Base-by-base conservation (phyloP, 2,329 filamentous ascomycete genomes). In the Colletotrichum euphorbiae region DNA sequence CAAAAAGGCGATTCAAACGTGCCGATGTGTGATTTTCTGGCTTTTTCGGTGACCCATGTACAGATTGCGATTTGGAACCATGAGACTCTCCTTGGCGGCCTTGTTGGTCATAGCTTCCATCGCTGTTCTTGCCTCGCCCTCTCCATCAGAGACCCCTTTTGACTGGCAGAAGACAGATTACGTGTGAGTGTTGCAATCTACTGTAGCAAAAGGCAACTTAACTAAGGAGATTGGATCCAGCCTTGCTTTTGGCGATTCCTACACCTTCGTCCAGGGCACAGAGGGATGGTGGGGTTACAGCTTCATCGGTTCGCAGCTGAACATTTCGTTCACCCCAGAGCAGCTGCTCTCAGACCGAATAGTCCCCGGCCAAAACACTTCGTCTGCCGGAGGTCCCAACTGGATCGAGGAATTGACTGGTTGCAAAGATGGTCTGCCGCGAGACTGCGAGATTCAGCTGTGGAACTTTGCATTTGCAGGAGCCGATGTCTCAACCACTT, bases 401-500 rank as follows among this genome's bases (percentile, higher is more conserved):
- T 88, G 85, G 84, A 79, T 86, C 5, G 83, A 87, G 71, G 83
- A 80, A 62, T 76, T 88, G 21, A 87, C 85, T 6, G 74, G 76
- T 1, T 87, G 86, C 72, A 72, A 81, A 42, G 73, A 78, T 13
- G 83, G 83, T 7, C 76, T 77, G 2, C 84, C 84, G 2, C 73
- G 74, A 28, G 75, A 76, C 19, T 87, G 85, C 71, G 69, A 77
- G 9, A 77, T 75, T 11, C 82, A 87, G 59, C 77, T 88, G 0
- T 88, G 85, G 85, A 81, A 87, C 63, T 87, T 87, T 71, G 85
- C 85, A 0, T 87, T 86, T 68, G 85, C 83, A 1, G 85, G 85
- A 3, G 79, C 83, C 0, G 83, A 87, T 62, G 80, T 65, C 2
- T 64, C 65, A 6, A 68, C 65, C 2, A 64, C 40, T 3, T 68